Conservation (phyloP, 768 basidiomycete species). For the Tulasnella sp. region DNA sequence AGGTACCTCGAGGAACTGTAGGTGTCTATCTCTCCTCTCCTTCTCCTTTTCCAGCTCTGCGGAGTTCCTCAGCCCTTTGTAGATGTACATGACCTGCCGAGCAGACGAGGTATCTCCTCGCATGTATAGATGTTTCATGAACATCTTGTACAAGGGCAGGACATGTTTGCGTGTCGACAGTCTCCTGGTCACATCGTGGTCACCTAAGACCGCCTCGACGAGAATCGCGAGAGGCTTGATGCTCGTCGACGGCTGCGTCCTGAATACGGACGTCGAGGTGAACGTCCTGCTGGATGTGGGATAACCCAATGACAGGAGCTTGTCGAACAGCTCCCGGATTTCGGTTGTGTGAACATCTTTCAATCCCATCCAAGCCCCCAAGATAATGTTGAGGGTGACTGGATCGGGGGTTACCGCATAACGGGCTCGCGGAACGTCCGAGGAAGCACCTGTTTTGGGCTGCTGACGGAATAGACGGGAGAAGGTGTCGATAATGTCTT, state of each 20-base stretch:
- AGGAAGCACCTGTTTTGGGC: conserved; percentile 40
- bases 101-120: conserved; percentile 57
- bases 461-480: not conserved
- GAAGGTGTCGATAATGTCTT: conserved; percentile 49
- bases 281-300: conserved; percentile 42
- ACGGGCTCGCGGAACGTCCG: conserved; percentile 51
- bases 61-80: conserved; percentile 26
- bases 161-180: conserved; percentile 63
- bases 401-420: conserved; percentile 59
- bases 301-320: conserved; percentile 63
- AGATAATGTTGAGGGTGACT: conserved; percentile 68
- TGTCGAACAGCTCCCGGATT: conserved; percentile 65
- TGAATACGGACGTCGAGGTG: not conserved
- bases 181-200: conserved; percentile 40
- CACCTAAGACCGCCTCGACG: conserved; percentile 2
- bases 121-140: conserved; percentile 65
- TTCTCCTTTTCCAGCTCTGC: conserved; percentile 7
- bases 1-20: not conserved
- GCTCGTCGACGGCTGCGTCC: conserved; percentile 27
- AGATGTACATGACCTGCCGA: conserved; percentile 37
- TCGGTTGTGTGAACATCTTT: conserved; percentile 49
- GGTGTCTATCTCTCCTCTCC: not conserved
- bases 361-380: conserved; percentile 65
- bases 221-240: conserved; percentile 2
- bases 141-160: conserved; percentile 72